Evolutionary conservation across 768 basidiomycete genomes (phyloP).

Genomic region (Mycena amicta): DNA sequence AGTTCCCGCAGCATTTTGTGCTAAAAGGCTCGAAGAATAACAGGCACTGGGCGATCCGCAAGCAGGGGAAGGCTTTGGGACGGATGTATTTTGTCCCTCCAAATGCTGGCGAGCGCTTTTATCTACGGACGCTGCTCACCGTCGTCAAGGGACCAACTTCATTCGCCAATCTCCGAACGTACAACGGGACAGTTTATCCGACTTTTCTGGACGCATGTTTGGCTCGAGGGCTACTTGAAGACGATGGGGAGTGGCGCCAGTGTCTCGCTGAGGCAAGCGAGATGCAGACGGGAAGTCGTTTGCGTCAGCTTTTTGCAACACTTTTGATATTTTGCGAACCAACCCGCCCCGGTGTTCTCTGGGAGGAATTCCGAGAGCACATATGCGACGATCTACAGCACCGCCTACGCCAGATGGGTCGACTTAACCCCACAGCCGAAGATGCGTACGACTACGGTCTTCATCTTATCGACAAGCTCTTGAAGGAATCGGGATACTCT

Average conservation of each 20-base stretch:
- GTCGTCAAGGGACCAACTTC: conserved; percentile 35
- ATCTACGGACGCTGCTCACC: conserved; percentile 41
- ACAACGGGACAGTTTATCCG: conserved; percentile 24
- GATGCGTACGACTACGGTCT: conserved; percentile 45
- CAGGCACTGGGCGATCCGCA: conserved; percentile 2
- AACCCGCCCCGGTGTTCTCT: conserved; percentile 35
- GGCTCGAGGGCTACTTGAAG: conserved; percentile 42
- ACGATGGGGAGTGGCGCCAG: conserved; percentile 47
- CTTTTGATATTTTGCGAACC: conserved; percentile 39
- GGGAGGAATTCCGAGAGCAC: conserved; percentile 33
- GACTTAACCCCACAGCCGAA: conserved; percentile 27
- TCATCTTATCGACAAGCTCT: conserved; percentile 34
- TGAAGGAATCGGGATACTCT: conserved; percentile 24
- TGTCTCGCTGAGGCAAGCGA: conserved; percentile 43
- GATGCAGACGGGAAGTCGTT: conserved; percentile 38
- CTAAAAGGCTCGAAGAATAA: conserved; percentile 21
- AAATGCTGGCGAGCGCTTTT: conserved; percentile 36
- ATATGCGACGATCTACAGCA: conserved; percentile 46
- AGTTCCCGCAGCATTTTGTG: conserved; percentile 34
- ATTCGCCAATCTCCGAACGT: conserved; percentile 28
- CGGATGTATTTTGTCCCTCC: conserved; percentile 35
- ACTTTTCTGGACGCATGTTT: conserved; percentile 46
- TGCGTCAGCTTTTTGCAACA: conserved; percentile 41
- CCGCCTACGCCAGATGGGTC: conserved; percentile 15
- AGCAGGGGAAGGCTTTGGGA: conserved; percentile 29